Conservation (phyloP, 2,329 filamentous ascomycete genomes). For the Ophiostoma triangulosporum region DNA sequence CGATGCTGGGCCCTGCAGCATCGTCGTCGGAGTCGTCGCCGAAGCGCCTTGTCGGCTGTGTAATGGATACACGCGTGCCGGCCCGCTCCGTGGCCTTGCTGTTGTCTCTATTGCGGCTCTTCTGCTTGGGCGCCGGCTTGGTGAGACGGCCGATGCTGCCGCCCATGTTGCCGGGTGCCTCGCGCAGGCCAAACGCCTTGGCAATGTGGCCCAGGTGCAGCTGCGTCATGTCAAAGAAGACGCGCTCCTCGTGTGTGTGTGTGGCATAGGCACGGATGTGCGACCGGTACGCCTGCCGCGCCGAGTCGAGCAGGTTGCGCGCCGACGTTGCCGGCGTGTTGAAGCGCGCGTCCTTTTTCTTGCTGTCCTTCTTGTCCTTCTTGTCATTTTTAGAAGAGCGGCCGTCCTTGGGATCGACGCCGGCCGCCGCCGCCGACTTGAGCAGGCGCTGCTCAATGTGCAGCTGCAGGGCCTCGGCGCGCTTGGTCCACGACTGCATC, state of each 20-base stretch:
- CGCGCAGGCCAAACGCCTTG: constrained; percentile 82
- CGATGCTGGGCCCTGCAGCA: constrained; percentile 20
- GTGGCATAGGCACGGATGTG: constrained; percentile 93
- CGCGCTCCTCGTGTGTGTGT: constrained; percentile 71
- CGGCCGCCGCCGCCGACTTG: background rate
- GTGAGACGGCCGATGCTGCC: constrained; percentile 36
- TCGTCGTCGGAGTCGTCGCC: constrained; percentile 22
- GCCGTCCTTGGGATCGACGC: constrained; percentile 11
- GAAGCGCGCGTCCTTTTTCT: background rate
- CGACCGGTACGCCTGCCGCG: constrained; percentile 74
- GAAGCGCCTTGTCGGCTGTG: background rate
- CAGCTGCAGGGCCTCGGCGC: constrained; percentile 43
- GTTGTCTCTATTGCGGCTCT: constrained; percentile 1
- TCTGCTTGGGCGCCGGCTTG: constrained; percentile 22
- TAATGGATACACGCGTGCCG: background rate
- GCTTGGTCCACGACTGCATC: constrained; percentile 28
- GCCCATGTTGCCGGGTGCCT: constrained; percentile 74
- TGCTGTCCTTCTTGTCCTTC: constrained; percentile 2
- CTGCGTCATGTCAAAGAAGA: constrained; percentile 81
- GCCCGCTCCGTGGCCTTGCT: constrained; percentile 11
- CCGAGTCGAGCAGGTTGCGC: constrained; percentile 58
- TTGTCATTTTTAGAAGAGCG: constrained; percentile 4
- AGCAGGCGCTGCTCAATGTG: constrained; percentile 47
- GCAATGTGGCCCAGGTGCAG: constrained; percentile 86
- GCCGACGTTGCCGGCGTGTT: constrained; percentile 16